phyloP scores from a whole-genome alignment of 305 asterid genomes.

The Fraxinus platypoda region DNA sequence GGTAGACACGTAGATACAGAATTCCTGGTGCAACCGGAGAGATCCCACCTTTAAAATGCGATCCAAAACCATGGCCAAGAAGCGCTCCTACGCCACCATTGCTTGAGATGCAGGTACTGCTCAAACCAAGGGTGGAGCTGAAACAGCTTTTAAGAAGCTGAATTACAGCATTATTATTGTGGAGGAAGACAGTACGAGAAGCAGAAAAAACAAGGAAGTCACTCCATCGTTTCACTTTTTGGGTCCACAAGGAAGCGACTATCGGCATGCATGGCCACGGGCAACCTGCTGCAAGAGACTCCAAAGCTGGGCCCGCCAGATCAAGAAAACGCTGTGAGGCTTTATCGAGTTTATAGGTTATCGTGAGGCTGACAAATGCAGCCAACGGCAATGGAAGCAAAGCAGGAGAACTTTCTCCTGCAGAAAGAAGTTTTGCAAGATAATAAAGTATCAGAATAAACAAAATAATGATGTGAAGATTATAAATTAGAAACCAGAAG shows the following conservation, averaged over 20 bases:
- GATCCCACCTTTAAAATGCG: conserved; percentile 82
- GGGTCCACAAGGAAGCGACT: conserved; percentile 96
- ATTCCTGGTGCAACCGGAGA: conserved; percentile 98
- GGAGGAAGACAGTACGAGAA: conserved; percentile 92
- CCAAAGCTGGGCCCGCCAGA: conserved; percentile 96
- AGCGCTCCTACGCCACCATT: conserved; percentile 87
- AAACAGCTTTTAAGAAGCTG: conserved; percentile 91
- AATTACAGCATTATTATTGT: conserved; percentile 80
- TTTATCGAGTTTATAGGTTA: conserved; percentile 92
- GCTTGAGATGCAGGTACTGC: conserved; percentile 54
- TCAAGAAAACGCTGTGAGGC: conserved; percentile 92
- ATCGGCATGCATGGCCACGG: conserved; percentile 99
- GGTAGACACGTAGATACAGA: conserved; percentile 73
- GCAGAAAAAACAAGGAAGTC: conserved; percentile 93
- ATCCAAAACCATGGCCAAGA: conserved; percentile 92
- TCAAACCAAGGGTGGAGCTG: conserved; percentile 65
- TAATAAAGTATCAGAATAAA: conserved; percentile 2
- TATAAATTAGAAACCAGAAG: neutral
- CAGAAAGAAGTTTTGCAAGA: conserved; percentile 24
- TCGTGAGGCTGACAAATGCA: conserved; percentile 98
- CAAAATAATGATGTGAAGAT: neutral
- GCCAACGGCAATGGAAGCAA: conserved; percentile 95
- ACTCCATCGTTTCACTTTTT: conserved; percentile 93
- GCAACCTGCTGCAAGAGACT: conserved; percentile 97
- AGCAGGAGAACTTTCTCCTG: conserved; percentile 86